Evolutionary conservation across 2,329 filamentous ascomycete genomes (phyloP), one percentile per base, ranked within the genome.

Genomic region (Pseudogymnoascus sp.): DNA sequence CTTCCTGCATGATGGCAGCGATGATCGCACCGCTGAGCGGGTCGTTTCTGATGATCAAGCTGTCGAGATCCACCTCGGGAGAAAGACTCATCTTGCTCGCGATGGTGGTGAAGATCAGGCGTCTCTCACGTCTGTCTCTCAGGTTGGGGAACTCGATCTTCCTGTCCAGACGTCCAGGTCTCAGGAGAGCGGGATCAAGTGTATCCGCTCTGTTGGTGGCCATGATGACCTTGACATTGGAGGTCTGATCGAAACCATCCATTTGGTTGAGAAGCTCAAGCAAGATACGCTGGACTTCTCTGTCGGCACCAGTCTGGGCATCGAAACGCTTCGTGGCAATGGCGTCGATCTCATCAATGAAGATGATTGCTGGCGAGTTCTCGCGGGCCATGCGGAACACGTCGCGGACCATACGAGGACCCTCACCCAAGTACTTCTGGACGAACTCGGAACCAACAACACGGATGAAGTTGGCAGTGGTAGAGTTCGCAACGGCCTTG

Each of bases 181-280:
- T 91, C 65, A 99, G 85, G 65, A 99, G 83, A 43, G 95, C 95
- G 14, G 95, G 95, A 75, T 99, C 95, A 67, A 99, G 84, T 5
- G 95, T 99, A 76, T 97, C 95, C 68, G 95, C 93, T 75, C 95
- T 89, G 81, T 99, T 99, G 69, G 95, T 99, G 69, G 95, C 95
- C 95, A 99, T 99, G 80, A 99, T 99, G 75, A 99, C 95, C 81
- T 99, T 99, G 78, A 99, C 95, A 77, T 99, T 99, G 75, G 91
- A 90, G 0, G 92, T 96, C 78, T 99, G 95, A 76, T 99, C 95
- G 80, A 99, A 99, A 68, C 95, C 95, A 75, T 99, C 95, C 95
- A 99, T 99, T 79, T 99, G 95, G 80, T 99, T 99, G 67, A 99
- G 88, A 69, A 99, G 81, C 77, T 99, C 95, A 65, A 99, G 88